These are phyloP conservation scores for Starmerella sirachaensis DNA, from an alignment of 805 yeast species.

Conservation along the genomic window DNA sequence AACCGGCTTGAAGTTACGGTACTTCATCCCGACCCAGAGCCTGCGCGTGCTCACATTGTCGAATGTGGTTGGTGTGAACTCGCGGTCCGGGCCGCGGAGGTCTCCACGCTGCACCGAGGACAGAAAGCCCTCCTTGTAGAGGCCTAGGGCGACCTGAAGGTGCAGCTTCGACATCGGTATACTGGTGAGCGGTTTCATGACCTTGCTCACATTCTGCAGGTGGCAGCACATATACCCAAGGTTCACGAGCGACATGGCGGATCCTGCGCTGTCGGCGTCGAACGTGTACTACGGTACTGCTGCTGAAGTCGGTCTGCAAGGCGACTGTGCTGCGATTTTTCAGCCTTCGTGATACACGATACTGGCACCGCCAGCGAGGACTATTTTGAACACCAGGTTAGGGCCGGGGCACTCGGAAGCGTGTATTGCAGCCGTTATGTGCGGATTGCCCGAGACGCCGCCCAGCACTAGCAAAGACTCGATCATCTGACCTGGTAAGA, in stretches of 20 bases:
- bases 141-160: slow-evolving; percentile 67
- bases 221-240: slow-evolving; percentile 80
- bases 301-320: too few relatives aligned
- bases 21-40: slow-evolving; percentile 85
- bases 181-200: slow-evolving; percentile 58
- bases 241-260: slow-evolving; percentile 67
- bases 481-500: too few relatives aligned
- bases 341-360: too few relatives aligned
- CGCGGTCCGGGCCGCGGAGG: slow-evolving; percentile 63
- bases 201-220: slow-evolving; percentile 73
- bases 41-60: slow-evolving; percentile 78
- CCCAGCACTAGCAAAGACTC: too few relatives aligned
- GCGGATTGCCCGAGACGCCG: too few relatives aligned
- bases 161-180: slow-evolving; percentile 77
- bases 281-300: too few relatives aligned
- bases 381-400: too few relatives aligned
- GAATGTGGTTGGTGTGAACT: slow-evolving; percentile 53
- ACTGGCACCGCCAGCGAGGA: too few relatives aligned
- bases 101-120: slow-evolving; percentile 79
- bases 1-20: slow-evolving; percentile 69
- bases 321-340: too few relatives aligned
- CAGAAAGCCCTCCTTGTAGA: slow-evolving; percentile 84
- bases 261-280: too few relatives aligned
- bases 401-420: too few relatives aligned
- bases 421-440: too few relatives aligned